A percentile compares a stretch with the other conserved stretches of the same genome.
These are phyloP conservation scores for Cladosporium phlei DNA, from an alignment of 2,329 filamentous ascomycete species.

Conservation along the genomic window DNA sequence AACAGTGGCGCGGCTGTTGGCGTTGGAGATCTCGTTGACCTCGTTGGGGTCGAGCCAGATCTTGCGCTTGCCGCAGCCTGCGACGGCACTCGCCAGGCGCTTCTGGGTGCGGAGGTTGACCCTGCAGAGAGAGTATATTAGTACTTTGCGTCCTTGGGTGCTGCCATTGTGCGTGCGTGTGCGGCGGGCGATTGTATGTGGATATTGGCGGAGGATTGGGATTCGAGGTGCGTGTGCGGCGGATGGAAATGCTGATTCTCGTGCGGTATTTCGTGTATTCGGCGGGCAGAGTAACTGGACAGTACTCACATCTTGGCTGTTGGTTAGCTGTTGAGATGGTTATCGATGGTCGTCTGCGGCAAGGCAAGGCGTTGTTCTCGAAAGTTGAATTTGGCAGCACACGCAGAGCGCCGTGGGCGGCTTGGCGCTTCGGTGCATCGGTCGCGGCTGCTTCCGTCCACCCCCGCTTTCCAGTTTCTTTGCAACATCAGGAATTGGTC, in stretches of 20 bases:
- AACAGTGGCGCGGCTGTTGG: constrained; percentile 99
- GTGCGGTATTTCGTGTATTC: constrained; percentile 4
- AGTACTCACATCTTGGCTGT: constrained; percentile 15
- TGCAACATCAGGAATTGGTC: too few relatives aligned
- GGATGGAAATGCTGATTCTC: background rate
- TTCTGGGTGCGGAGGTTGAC: constrained; percentile 99
- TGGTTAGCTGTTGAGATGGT: constrained; percentile 14
- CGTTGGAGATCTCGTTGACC: constrained; percentile 98
- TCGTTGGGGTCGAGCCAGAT: constrained; percentile 99
- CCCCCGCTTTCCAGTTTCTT: background rate
- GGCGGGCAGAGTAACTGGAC: constrained; percentile 5
- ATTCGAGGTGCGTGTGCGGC: constrained; percentile 10
- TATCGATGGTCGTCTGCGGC: constrained; percentile 14
- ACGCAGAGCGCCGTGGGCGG: too few relatives aligned
- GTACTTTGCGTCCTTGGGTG: constrained; percentile 15
- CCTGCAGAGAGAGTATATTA: constrained; percentile 54
- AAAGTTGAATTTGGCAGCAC: constrained; percentile 5
- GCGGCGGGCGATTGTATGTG: constrained; percentile 14
- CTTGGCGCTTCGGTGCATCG: too few relatives aligned
- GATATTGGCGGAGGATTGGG: constrained; percentile 6
- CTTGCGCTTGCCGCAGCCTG: constrained; percentile 99
- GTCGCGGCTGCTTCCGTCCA: background rate
- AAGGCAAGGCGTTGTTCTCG: constrained; percentile 5
- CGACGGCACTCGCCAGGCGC: constrained; percentile 97
- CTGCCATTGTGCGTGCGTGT: constrained; percentile 6